Conservation (phyloP, 2,329 filamentous ascomycete genomes). For the Stromatinia cepivora region DNA sequence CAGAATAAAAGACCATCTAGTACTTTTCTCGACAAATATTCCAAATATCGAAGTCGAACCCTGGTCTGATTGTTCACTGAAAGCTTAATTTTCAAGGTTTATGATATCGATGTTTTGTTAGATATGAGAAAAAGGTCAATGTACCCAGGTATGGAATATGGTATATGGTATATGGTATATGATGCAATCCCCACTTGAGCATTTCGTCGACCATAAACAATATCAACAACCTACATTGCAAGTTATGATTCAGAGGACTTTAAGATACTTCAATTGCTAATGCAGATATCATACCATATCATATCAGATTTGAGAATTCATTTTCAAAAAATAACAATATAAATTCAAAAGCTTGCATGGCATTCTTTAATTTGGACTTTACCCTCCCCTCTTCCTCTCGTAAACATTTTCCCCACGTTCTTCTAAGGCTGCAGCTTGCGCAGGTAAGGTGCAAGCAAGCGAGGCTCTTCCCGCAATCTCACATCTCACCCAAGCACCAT, state of each 20-base stretch:
- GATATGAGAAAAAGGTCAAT: no score
- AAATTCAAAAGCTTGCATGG: background rate
- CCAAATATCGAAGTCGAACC: background rate
- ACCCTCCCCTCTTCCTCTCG: background rate
- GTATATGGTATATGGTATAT: no score
- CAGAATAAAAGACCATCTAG: background rate
- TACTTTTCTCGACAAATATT: no score
- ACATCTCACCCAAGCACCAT: constrained; percentile 18
- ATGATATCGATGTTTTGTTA: background rate
- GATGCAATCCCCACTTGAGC: constrained; percentile 7
- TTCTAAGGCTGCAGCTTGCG: constrained; percentile 22
- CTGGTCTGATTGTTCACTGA: background rate
- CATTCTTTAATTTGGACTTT: background rate
- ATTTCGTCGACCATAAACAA: background rate
- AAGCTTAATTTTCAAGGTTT: background rate
- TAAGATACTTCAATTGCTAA: background rate
- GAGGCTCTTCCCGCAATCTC: constrained; percentile 20
- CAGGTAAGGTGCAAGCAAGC: constrained; percentile 25
- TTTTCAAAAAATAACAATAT: background rate
- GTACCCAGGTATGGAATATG: no score
- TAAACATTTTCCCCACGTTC: constrained; percentile 26
- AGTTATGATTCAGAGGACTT: background rate
- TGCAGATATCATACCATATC: background rate
- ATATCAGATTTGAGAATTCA: background rate
- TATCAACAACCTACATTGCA: background rate